A percentile compares a stretch with the other conserved stretches of the same genome.
Conservation (phyloP, 225 moss, liverwort and hornwort genomes). For the Lunularia cruciata region DNA sequence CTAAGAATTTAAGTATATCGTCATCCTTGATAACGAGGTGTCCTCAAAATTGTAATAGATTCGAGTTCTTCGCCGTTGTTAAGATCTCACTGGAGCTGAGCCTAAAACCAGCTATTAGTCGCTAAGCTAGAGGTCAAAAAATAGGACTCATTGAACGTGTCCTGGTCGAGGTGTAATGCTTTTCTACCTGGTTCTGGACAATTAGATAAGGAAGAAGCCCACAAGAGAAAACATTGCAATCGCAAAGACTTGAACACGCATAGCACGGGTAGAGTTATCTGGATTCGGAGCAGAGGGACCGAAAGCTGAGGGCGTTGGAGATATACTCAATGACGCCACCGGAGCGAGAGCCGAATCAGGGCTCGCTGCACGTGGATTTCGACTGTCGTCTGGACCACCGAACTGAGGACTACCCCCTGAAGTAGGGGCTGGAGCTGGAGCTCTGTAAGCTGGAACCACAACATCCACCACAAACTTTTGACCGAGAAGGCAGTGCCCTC, state of each 20-base stretch:
- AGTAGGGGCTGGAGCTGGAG: constrained; percentile 11
- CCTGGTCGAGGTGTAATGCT: background rate
- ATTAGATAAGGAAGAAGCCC: constrained; percentile 8
- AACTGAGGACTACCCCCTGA: constrained; percentile 5
- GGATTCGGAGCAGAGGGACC: constrained; percentile 13
- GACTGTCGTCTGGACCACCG: background rate
- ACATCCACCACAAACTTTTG: constrained; percentile 45
- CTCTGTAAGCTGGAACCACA: background rate
- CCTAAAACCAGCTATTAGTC: background rate
- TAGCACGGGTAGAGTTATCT: background rate
- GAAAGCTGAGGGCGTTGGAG: constrained; percentile 17
- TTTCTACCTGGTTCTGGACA: background rate
- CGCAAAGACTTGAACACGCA: background rate
- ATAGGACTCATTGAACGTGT: background rate
- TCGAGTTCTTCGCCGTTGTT: background rate
- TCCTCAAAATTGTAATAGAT: constrained; percentile 16
- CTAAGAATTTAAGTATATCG: background rate
- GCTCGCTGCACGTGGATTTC: background rate
- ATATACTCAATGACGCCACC: background rate
- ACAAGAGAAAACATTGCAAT: constrained; percentile 14
- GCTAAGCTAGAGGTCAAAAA: constrained; percentile 11
- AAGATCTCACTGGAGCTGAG: background rate
- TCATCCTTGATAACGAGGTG: background rate
- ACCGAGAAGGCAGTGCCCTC: constrained; percentile 25
- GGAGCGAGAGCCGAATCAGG: constrained; percentile 15